These are phyloP conservation scores for Alloteropsis semialata DNA, from an alignment of 176 grass and related monocot genomes.

Conservation along the genomic window DNA sequence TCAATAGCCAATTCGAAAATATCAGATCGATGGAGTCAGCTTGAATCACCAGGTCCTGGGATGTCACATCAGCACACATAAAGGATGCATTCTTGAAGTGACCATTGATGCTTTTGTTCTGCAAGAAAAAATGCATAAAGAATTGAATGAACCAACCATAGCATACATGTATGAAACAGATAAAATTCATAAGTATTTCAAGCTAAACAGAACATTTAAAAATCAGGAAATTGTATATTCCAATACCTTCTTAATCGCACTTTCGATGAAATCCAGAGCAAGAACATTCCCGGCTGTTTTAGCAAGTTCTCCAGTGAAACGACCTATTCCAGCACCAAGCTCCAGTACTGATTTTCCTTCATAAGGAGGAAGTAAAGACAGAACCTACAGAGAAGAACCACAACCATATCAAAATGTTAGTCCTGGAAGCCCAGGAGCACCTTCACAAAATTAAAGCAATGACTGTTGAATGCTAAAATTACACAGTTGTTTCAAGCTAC, in stretches of 20 bases:
- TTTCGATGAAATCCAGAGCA: slow-evolving; percentile 93
- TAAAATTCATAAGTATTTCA: background rate
- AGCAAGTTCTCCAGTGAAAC: slow-evolving; percentile 90
- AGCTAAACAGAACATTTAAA: background rate
- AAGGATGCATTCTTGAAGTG: slow-evolving; percentile 76
- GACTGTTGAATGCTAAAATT: background rate
- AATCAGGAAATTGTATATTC: background rate
- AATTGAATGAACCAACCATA: background rate
- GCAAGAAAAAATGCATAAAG: background rate
- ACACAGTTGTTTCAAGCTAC: background rate
- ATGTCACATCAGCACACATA: slow-evolving; percentile 96
- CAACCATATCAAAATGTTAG: slow-evolving; percentile 6
- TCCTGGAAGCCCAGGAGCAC: background rate
- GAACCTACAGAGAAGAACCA: slow-evolving; percentile 40
- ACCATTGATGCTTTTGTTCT: slow-evolving; percentile 95
- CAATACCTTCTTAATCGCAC: slow-evolving; percentile 89
- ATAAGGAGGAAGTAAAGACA: slow-evolving; percentile 87
- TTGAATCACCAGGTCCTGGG: slow-evolving; percentile 59
- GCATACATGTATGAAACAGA: background rate
- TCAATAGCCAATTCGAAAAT: slow-evolving; percentile 97
- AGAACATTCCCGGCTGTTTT: slow-evolving; percentile 81
- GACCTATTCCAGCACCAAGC: slow-evolving; percentile 93
- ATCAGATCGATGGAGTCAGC: slow-evolving; percentile 81
- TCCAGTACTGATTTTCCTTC: slow-evolving; percentile 90
- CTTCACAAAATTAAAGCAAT: background rate